Evolutionary conservation across 768 basidiomycete genomes (phyloP), one percentile per base, ranked within the genome.

Genomic region (Termitomyces heimii): DNA sequence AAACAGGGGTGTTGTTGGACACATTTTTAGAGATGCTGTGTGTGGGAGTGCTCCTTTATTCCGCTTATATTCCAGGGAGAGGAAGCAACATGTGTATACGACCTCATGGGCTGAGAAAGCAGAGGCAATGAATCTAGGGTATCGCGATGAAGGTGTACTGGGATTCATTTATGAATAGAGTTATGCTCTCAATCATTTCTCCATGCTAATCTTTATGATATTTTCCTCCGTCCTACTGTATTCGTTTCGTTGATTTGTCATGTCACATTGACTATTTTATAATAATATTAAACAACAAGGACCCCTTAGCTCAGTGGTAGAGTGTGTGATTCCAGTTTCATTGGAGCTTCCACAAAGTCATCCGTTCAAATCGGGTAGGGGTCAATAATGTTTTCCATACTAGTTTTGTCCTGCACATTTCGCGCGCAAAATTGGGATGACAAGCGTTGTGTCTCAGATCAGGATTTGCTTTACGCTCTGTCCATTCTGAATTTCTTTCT

Each of bases 321-420:
- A 54, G 53, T 54, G 53, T 54, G 53, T 54, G 53, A 54, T 54
- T 54, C 67, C 65, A 68, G 68, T 40, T 10, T 9, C 0, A 24
- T 10, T 65, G 60, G 66, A 60, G 46, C 0, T 59, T 74, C 73
- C 72, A 70, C 68, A 72, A 73, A 68, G 73, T 69, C 73, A 70
- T 73, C 73, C 73, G 73, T 73, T 74, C 73, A 69, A 74, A 64
- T 67, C 71, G 73, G 73, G 73, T 69, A 61, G 67, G 67, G 69
- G 60, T 70, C 67, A 70, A 12, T 4, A 16, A 46, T n/a, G n/a
- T n/a, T n/a, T n/a, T n/a, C n/a, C n/a, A n/a, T n/a, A n/a, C n/a
- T n/a, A n/a, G n/a, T n/a, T n/a, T n/a, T n/a, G n/a, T n/a, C n/a
- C n/a, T n/a, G n/a, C n/a, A n/a, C n/a, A n/a, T n/a, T n/a, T n/a